Percentiles rank a stretch among this genome's conserved stretches.
phyloP scores from a whole-genome alignment of 139 green algal species.

The Chlorella sorokiniana region DNA sequence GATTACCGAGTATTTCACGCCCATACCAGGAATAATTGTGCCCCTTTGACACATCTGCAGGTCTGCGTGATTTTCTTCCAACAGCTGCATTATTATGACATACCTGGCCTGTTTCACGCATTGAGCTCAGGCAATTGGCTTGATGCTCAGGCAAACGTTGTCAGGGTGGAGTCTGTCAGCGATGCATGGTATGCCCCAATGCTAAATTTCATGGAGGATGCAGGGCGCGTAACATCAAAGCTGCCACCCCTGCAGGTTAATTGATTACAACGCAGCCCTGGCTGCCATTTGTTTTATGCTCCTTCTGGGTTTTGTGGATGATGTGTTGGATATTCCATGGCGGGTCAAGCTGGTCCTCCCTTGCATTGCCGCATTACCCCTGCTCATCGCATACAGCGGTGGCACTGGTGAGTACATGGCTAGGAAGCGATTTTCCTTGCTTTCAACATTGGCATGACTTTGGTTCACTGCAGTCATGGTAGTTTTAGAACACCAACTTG shows the following conservation, averaged over 20 bases:
- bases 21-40: not conserved
- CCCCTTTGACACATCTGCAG: slow-evolving; percentile 17
- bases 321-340: slow-evolving; percentile 99
- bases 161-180: not conserved
- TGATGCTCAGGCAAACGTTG: not conserved
- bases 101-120: slow-evolving; percentile 54
- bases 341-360: slow-evolving; percentile 94
- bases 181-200: slow-evolving; percentile 1
- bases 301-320: slow-evolving; percentile 98
- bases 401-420: slow-evolving; percentile 58
- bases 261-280: slow-evolving; percentile 98
- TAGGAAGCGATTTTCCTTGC: too few relatives aligned
- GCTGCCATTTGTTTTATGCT: slow-evolving; percentile 98
- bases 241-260: slow-evolving; percentile 61
- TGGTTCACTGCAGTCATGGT: not conserved
- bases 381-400: slow-evolving; percentile 91
- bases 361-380: slow-evolving; percentile 84
- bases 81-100: slow-evolving; percentile 87
- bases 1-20: not conserved
- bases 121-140: not conserved
- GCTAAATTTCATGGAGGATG: not conserved
- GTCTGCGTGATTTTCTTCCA: slow-evolving; percentile 91
- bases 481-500: too few relatives aligned
- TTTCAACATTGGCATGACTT: not conserved
- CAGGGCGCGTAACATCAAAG: not conserved